phyloP scores from a whole-genome alignment of 2,329 filamentous ascomycete genomes.

The Chrysosporium keratinophilum region DNA sequence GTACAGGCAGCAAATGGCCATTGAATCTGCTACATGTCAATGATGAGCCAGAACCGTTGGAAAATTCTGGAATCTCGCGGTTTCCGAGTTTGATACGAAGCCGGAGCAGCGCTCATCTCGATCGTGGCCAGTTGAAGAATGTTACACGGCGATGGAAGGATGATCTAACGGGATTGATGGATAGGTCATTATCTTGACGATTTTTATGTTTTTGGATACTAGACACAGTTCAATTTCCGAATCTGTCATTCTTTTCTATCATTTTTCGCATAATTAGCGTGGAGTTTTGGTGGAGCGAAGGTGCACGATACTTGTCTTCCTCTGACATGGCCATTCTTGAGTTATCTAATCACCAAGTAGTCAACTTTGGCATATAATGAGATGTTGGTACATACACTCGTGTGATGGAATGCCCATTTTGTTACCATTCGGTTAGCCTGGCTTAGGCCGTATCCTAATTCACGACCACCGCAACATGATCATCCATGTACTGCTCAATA shows the following conservation, averaged over 20 bases:
- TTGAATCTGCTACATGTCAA: neutral
- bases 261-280: neutral
- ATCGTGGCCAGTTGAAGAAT: neutral
- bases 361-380: neutral
- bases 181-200: neutral
- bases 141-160: constrained; percentile 2
- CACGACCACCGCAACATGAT: constrained; percentile 47
- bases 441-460: constrained; percentile 15
- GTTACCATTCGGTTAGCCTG: neutral
- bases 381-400: neutral
- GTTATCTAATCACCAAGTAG: neutral
- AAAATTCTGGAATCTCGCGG: neutral
- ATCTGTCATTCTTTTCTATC: neutral
- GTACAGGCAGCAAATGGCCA: constrained; percentile 9
- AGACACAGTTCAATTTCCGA: neutral
- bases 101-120: neutral
- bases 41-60: neutral
- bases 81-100: neutral
- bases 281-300: neutral
- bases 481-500: constrained; percentile 49
- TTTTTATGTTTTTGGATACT: neutral
- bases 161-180: neutral
- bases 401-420: neutral
- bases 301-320: neutral
- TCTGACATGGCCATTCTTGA: neutral